These are phyloP conservation scores for Dothidotthia symphoricarpi DNA, from an alignment of 2,329 filamentous ascomycete species.

Conservation along the genomic window DNA sequence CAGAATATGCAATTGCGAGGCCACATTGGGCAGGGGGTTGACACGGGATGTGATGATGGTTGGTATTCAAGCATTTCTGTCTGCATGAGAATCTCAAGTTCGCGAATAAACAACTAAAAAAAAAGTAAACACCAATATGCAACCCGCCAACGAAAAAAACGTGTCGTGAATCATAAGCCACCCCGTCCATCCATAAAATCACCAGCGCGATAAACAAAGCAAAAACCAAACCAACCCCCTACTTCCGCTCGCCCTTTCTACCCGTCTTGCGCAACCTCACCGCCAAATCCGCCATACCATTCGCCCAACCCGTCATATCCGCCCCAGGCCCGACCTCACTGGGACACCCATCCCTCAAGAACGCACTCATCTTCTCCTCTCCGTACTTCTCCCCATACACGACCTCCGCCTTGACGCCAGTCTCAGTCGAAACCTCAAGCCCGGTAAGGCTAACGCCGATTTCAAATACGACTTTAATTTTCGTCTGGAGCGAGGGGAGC, in stretches of 20 bases:
- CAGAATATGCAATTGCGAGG: too few species aligned
- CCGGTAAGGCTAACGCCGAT: slow-evolving; percentile 50
- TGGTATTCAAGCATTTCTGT: too few species aligned
- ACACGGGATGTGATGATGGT: too few species aligned
- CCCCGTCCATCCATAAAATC: too few species aligned
- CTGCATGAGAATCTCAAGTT: too few species aligned
- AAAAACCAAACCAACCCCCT: too few species aligned
- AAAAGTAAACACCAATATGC: too few species aligned
- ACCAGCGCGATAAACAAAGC: too few species aligned
- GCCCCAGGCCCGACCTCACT: slow-evolving; percentile 21
- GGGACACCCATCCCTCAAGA: slow-evolving; percentile 57
- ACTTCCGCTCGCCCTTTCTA: slow-evolving; percentile 43
- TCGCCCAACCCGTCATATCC: slow-evolving; percentile 44
- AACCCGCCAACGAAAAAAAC: too few species aligned
- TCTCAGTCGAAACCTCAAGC: slow-evolving; percentile 52
- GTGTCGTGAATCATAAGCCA: too few species aligned
- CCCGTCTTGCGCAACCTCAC: slow-evolving; percentile 47
- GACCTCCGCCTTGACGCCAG: slow-evolving; percentile 60
- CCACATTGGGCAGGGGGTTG: too few species aligned
- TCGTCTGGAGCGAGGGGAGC: slow-evolving; percentile 64
- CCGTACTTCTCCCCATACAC: slow-evolving; percentile 79
- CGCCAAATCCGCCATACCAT: slow-evolving; percentile 46
- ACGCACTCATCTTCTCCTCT: slow-evolving; percentile 71
- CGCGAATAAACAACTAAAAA: too few species aligned
- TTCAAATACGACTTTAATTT: slow-evolving; percentile 62